phyloP scores from a whole-genome alignment of 805 yeast genomes.

The Candida takata region DNA sequence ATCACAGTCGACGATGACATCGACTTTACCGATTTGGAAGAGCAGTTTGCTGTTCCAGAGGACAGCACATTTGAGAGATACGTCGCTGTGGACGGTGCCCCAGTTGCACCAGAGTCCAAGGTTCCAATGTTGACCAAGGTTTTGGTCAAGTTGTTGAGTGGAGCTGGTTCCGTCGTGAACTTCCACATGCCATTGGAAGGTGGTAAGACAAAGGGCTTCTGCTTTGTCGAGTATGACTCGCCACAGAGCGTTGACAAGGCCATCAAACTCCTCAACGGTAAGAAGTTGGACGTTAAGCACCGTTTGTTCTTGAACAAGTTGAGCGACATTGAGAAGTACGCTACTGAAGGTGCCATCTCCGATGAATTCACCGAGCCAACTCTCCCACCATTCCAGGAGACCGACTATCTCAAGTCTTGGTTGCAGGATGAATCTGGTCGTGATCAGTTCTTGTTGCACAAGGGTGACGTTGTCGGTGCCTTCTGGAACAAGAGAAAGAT shows the following conservation, averaged over 20 bases:
- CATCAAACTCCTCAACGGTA: conserved; percentile 73
- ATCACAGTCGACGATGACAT: conserved; percentile 50
- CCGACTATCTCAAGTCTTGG: conserved; percentile 87
- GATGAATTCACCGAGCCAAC: conserved; percentile 65
- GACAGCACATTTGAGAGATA: conserved; percentile 63
- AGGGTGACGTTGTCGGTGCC: conserved; percentile 73
- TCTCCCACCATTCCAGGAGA: conserved; percentile 62
- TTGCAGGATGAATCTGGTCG: conserved; percentile 81
- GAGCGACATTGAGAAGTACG: conserved; percentile 75
- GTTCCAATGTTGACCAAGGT: conserved; percentile 80
- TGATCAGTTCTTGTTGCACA: conserved; percentile 82
- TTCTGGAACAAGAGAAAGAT: conserved; percentile 76
- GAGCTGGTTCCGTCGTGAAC: conserved; percentile 72
- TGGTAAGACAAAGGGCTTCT: conserved; percentile 79
- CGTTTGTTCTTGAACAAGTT: conserved; percentile 78
- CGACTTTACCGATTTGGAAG: conserved; percentile 83
- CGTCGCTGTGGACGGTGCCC: conserved; percentile 91
- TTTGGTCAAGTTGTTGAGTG: conserved; percentile 67
- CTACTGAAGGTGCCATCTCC: conserved; percentile 52
- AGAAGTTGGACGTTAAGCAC: conserved; percentile 91
- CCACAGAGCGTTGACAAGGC: conserved; percentile 68
- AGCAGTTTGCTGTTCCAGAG: conserved; percentile 56
- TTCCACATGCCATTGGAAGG: conserved; percentile 75
- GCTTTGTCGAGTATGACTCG: conserved; percentile 74
- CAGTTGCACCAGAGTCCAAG: conserved; percentile 87